A percentile compares a stretch with the other conserved stretches of the same genome.
These are phyloP conservation scores for Parmales sp. DNA, from an alignment of 108 stramenopile species.

Conservation along the genomic window DNA sequence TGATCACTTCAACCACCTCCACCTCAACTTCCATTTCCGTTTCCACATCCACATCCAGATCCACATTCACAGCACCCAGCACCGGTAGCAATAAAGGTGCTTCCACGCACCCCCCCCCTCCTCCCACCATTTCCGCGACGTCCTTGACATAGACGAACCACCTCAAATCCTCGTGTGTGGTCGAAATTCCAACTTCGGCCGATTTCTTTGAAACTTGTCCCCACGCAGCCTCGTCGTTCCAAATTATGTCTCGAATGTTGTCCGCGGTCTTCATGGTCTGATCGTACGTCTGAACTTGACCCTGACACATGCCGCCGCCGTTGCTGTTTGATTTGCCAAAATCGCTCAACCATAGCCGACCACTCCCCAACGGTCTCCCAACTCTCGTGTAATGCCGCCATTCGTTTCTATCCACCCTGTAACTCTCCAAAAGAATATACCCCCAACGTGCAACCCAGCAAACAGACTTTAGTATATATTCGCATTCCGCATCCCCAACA, in stretches of 20 bases:
- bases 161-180: slow-evolving; percentile 52
- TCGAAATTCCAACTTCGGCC: too few species aligned
- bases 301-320: neutral
- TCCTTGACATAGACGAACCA: slow-evolving; percentile 73
- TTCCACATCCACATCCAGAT: neutral
- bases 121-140: slow-evolving; percentile 21
- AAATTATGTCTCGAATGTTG: too few species aligned
- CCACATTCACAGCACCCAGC: neutral
- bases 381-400: slow-evolving; percentile 15
- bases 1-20: neutral
- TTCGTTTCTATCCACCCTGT: slow-evolving; percentile 39
- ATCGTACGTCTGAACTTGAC: too few species aligned
- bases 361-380: neutral
- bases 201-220: too few species aligned
- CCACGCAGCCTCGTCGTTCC: too few species aligned
- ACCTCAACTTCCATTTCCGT: neutral
- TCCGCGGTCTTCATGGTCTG: too few species aligned
- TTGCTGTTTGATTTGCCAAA: neutral
- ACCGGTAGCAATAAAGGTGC: too few species aligned
- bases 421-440: slow-evolving; percentile 76
- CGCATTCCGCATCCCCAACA: slow-evolving; percentile 55
- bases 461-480: slow-evolving; percentile 79
- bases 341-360: neutral
- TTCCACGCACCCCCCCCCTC: neutral
- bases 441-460: slow-evolving; percentile 80